Base-by-base conservation (phyloP, 2,329 filamentous ascomycete genomes). In the Colletotrichum cuscutae region DNA sequence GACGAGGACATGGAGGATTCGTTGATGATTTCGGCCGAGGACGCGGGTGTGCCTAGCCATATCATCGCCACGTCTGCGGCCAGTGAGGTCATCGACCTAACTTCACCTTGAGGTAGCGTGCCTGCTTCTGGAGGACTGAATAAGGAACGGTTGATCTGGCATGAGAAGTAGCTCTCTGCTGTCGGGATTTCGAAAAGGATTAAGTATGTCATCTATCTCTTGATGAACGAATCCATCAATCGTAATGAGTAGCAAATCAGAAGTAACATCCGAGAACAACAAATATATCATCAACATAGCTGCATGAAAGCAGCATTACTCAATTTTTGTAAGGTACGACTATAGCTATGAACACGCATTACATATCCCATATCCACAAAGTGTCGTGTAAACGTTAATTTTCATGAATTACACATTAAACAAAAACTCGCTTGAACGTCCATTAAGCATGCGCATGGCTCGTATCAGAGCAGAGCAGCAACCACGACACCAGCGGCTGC, bases 401-500 rank as follows among this genome's bases (percentile, higher is more conserved):
- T 28, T 4, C 12, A 37, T 56, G 5, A 13, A 42, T 56, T 53
- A 35, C 4, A 28, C 8, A 12, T 19, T 32, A 28, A 56, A 28
- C 22, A 6, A 5, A 54, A 11, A 3, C 22, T 11, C 32, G 4
- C n/a, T 26, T 28, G n/a, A 54, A 13, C 6, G 13, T 11, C 61
- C 13, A 13, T 7, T 4, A 8, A n/a, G 7, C 5, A 19, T 19
- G 11, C 42, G 1, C 57, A 46, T 26, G 32, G 58, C 5, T 32
- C 13, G 2, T 7, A n/a, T 53, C 53, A 73, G 9, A 74, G 58
- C 11, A 74, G 71, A 46, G 70, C 73, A 35, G 46, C 66, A 46
- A 73, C 37, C 6, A 74, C 19, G 9, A 71, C 24, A 67, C 71
- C 71, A 19, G 62, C 73, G 22, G 71, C 71, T 7, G 65, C 73